Percentiles rank a stretch among this genome's conserved stretches.
Conservation (phyloP, 768 basidiomycete genomes). For the Mycena alexandri region DNA sequence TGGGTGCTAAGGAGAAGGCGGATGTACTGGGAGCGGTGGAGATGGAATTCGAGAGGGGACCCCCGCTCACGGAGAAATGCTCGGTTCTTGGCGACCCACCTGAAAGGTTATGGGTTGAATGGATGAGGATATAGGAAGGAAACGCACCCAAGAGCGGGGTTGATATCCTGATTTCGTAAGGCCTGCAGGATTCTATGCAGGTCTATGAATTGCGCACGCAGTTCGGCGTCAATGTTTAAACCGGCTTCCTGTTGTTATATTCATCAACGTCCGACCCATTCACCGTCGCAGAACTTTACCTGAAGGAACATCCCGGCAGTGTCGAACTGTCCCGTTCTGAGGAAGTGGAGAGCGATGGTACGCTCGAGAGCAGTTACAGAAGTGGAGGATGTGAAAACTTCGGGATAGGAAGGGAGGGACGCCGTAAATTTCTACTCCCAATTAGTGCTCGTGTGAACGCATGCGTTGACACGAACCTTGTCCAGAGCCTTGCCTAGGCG, state of each 20-base stretch:
- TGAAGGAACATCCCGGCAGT: slow-evolving; percentile 81
- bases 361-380: slow-evolving; percentile 74
- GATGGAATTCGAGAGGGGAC: slow-evolving; percentile 89
- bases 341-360: slow-evolving; percentile 80
- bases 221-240: slow-evolving; percentile 64
- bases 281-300: slow-evolving; percentile 54
- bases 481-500: slow-evolving; percentile 90
- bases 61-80: slow-evolving; percentile 74
- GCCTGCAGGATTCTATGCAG: slow-evolving; percentile 80
- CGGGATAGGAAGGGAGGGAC: slow-evolving; percentile 73
- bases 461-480: slow-evolving; percentile 67
- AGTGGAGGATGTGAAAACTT: slow-evolving; percentile 73
- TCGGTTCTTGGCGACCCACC: slow-evolving; percentile 83
- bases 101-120: slow-evolving; percentile 47
- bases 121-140: not conserved
- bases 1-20: slow-evolving; percentile 76
- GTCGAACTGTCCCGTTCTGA: slow-evolving; percentile 86
- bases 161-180: slow-evolving; percentile 73
- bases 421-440: slow-evolving; percentile 67
- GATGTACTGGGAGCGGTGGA: slow-evolving; percentile 93
- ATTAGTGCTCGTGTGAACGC: slow-evolving; percentile 15
- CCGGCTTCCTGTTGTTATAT: slow-evolving; percentile 69
- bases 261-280: slow-evolving; percentile 13
- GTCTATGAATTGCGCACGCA: slow-evolving; percentile 71
- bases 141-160: slow-evolving; percentile 82